A percentile compares a stretch with the other conserved stretches of the same genome.
Evolutionary conservation across 2,329 filamentous ascomycete species (phyloP).

Genomic region (Cercospora zeina): DNA sequence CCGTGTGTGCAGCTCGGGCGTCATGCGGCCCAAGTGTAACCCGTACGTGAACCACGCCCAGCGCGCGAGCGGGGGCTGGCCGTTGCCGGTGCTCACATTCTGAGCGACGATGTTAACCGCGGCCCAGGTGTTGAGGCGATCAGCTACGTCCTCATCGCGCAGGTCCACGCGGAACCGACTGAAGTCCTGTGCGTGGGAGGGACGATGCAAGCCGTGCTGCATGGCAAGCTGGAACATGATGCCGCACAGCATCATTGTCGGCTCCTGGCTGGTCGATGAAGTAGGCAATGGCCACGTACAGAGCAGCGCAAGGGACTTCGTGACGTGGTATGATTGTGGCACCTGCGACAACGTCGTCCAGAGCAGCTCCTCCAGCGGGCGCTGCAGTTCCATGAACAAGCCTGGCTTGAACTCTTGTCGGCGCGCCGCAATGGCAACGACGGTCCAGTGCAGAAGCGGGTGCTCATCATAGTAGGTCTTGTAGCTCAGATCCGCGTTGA

Average conservation of each 20-base stretch:
- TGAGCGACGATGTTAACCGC: slow-evolving; percentile 83
- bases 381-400: slow-evolving; percentile 66
- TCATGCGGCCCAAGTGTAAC: slow-evolving; percentile 66
- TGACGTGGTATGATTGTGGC: slow-evolving; percentile 75
- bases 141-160: slow-evolving; percentile 75
- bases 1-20: slow-evolving; percentile 65
- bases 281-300: slow-evolving; percentile 82
- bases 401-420: slow-evolving; percentile 65
- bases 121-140: slow-evolving; percentile 78
- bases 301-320: slow-evolving; percentile 76
- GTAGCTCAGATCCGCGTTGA: slow-evolving; percentile 58
- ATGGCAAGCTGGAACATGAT: slow-evolving; percentile 87
- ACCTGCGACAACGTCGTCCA: slow-evolving; percentile 78
- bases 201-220: slow-evolving; percentile 77
- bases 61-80: slow-evolving; percentile 63
- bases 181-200: slow-evolving; percentile 80
- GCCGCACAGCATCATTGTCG: slow-evolving; percentile 77
- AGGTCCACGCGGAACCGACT: slow-evolving; percentile 66
- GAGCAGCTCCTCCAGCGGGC: slow-evolving; percentile 66
- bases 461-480: slow-evolving; percentile 71
- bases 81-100: slow-evolving; percentile 76
- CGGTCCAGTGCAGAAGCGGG: slow-evolving; percentile 81
- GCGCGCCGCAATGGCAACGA: slow-evolving; percentile 72
- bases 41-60: slow-evolving; percentile 66
- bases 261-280: slow-evolving; percentile 76